These are phyloP conservation scores for Pseudogymnoascus sp. DNA, from an alignment of 2,329 filamentous ascomycete species.

Conservation along the genomic window DNA sequence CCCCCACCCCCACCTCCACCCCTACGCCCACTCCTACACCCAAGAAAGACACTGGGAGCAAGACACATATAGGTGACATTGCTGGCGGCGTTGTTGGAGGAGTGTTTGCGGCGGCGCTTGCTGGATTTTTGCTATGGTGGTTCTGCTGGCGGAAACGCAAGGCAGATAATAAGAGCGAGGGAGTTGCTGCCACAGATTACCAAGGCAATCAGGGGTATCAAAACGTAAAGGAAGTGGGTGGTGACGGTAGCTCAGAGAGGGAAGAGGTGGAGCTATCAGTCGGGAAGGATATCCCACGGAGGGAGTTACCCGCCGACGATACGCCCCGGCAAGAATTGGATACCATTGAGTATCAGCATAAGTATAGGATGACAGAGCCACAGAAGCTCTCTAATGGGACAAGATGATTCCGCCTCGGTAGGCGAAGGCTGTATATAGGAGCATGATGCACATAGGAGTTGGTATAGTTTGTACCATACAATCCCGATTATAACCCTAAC, in stretches of 20 bases:
- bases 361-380: not conserved
- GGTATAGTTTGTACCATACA: not conserved
- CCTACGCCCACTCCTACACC: not conserved
- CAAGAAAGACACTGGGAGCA: not conserved
- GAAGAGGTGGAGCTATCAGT: not conserved
- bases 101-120: conserved; percentile 60
- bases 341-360: not conserved
- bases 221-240: not conserved
- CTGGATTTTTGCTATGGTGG: conserved; percentile 76
- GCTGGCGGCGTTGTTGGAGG: conserved; percentile 87
- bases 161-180: not conserved
- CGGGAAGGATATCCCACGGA: not conserved
- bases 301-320: not conserved
- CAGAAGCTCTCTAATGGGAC: not conserved
- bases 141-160: conserved; percentile 43
- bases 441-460: not conserved
- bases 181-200: not conserved
- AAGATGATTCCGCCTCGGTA: not conserved
- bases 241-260: not conserved
- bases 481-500: not conserved
- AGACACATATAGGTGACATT: conserved; percentile 70
- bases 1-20: not conserved
- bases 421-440: not conserved
- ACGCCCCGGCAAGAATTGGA: not conserved
- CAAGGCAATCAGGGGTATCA: not conserved